Percentiles rank a stretch among this genome's conserved stretches.
phyloP scores from a whole-genome alignment of 495 filamentous ascomycete species.

The Neurospora sp. region DNA sequence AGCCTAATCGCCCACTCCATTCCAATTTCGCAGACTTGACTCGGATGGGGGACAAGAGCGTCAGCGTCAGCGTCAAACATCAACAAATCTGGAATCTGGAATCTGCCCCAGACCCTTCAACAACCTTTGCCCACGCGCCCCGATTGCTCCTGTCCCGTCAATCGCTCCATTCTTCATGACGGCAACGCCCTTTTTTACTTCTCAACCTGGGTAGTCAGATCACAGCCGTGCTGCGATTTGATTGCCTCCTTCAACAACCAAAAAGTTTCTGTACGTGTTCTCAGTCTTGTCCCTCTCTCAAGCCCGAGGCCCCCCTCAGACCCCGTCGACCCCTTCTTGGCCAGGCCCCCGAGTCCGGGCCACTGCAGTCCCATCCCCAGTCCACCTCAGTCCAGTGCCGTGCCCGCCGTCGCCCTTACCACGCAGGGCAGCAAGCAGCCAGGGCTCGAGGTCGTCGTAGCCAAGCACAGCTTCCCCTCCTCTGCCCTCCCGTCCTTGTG shows the following conservation, averaged over 20 bases:
- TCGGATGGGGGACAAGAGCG: not conserved
- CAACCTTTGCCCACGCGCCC: not conserved
- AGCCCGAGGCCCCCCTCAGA: not conserved
- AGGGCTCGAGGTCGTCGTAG: not conserved
- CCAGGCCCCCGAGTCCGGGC: not conserved
- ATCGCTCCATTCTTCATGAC: not conserved
- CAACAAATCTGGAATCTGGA: not conserved
- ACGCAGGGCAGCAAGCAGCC: not conserved
- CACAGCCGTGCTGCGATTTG: not conserved
- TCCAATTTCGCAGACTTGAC: not conserved
- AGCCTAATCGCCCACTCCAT: not conserved
- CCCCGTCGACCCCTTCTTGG: not conserved
- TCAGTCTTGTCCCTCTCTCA: not conserved
- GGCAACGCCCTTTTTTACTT: not conserved
- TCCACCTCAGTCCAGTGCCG: not conserved
- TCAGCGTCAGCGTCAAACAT: not conserved
- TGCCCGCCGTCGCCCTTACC: not conserved
- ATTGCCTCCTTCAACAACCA: not conserved
- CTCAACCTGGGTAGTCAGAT: not conserved
- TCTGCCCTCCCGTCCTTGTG: not conserved
- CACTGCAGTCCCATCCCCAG: not conserved
- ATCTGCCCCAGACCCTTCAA: not conserved
- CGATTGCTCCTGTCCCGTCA: not conserved
- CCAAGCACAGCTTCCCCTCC: not conserved
- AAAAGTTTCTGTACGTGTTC: not conserved